Evolutionary conservation across 495 filamentous ascomycete species (phyloP).

Genomic region (Penicillium manginii): DNA sequence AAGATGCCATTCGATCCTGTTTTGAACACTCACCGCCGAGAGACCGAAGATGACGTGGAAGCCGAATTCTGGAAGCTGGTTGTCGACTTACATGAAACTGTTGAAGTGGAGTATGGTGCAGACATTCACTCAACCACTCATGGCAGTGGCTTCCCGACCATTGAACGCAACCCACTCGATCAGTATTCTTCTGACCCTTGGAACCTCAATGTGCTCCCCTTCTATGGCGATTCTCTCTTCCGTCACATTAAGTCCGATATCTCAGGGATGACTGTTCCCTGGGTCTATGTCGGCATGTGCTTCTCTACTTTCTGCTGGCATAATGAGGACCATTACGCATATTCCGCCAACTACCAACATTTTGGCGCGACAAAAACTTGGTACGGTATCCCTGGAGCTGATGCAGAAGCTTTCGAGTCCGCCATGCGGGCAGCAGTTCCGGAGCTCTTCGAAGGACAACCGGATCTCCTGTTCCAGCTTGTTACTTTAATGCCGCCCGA

Average conservation of each 20-base stretch:
- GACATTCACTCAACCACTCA: constrained; percentile 99
- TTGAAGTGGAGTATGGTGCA: constrained; percentile 97
- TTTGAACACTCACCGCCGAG: constrained; percentile 73
- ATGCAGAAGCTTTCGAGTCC: constrained; percentile 90
- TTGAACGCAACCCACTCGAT: constrained; percentile 87
- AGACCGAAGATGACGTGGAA: constrained; percentile 96
- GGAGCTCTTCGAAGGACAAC: constrained; percentile 95
- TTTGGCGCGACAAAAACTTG: constrained; percentile 99
- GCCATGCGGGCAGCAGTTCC: constrained; percentile 96
- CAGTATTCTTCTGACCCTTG: constrained; percentile 86
- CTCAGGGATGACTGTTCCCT: constrained; percentile 99
- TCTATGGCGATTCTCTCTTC: constrained; percentile 91
- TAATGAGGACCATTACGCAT: constrained; percentile 97
- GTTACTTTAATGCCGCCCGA: constrained; percentile 94
- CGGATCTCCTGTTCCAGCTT: constrained; percentile 94
- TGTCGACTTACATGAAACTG: constrained; percentile 88
- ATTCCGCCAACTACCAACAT: constrained; percentile 98
- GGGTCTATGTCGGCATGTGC: constrained; percentile 99
- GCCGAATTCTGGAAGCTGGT: constrained; percentile 96
- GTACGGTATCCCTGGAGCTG: constrained; percentile 96
- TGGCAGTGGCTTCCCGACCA: constrained; percentile 94
- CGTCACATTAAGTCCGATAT: constrained; percentile 97
- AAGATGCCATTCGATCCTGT: constrained; percentile 91
- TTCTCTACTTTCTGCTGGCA: constrained; percentile 99
- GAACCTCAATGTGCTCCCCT: constrained; percentile 94